phyloP scores from a whole-genome alignment of 2,329 filamentous ascomycete species.

The Coniochaeta pulveracea region DNA sequence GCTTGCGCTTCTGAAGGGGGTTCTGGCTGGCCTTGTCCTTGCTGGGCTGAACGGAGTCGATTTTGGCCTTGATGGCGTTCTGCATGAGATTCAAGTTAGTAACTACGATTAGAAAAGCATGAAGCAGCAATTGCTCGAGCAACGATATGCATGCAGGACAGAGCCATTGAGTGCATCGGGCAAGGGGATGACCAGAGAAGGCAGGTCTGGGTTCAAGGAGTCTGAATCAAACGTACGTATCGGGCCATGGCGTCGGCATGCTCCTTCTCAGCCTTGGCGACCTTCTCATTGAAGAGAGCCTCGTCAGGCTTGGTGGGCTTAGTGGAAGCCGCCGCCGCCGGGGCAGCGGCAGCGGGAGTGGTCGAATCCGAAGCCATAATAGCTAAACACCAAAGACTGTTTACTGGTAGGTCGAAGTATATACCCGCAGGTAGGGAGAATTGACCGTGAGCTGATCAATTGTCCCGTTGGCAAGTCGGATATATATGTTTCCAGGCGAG shows the following conservation, averaged over 20 bases:
- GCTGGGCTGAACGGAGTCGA: slow-evolving; percentile 68
- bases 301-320: slow-evolving; percentile 84
- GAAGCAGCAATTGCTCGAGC: too few species aligned
- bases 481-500: too few species aligned
- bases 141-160: too few species aligned
- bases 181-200: too few species aligned
- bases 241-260: slow-evolving; percentile 63
- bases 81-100: slow-evolving; percentile 25
- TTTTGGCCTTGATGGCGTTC: slow-evolving; percentile 80
- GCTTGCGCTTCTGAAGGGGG: slow-evolving; percentile 69
- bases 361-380: slow-evolving; percentile 35
- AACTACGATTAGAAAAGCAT: background rate
- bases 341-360: slow-evolving; percentile 25
- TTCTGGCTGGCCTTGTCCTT: slow-evolving; percentile 69
- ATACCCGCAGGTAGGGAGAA: too few species aligned
- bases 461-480: too few species aligned
- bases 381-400: slow-evolving; percentile 9
- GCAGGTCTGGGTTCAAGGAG: too few species aligned
- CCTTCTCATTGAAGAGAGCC: slow-evolving; percentile 66
- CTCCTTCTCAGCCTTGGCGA: slow-evolving; percentile 78
- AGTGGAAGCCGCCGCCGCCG: slow-evolving; percentile 32
- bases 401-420: too few species aligned
- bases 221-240: slow-evolving; percentile 21
- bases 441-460: too few species aligned
- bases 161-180: too few species aligned